Conservation (phyloP, 225 moss, liverwort and hornwort species). For the Ulota crispa region DNA sequence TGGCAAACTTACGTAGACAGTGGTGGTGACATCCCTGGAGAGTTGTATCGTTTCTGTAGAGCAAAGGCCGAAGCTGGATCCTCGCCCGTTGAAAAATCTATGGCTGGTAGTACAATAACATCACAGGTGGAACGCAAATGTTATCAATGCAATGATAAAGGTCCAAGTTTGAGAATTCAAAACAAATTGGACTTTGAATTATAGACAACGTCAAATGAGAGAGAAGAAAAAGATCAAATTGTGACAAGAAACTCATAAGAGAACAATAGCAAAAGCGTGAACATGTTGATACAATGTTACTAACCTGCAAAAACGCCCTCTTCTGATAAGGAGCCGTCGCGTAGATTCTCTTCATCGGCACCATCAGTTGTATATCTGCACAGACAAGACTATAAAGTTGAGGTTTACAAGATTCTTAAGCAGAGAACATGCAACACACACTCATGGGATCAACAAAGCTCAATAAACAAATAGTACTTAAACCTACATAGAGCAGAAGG, state of each 20-base stretch:
- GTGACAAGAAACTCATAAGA: neutral
- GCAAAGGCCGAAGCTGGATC: conserved; percentile 71
- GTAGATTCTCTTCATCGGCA: conserved; percentile 53
- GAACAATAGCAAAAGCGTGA: neutral
- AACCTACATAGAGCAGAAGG: too few relatives aligned
- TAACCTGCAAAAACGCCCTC: conserved; percentile 71
- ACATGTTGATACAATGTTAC: neutral
- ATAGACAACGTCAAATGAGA: neutral
- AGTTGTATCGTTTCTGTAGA: conserved; percentile 65
- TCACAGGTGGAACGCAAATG: neutral
- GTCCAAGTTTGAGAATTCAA: neutral
- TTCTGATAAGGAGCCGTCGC: conserved; percentile 55
- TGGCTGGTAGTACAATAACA: conserved; percentile 46
- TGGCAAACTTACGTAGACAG: conserved; percentile 53
- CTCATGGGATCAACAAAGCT: neutral
- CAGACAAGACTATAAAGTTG: neutral
- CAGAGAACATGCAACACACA: neutral
- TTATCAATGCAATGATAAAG: neutral
- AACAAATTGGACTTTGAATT: neutral
- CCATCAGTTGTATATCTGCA: conserved; percentile 83
- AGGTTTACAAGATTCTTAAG: neutral
- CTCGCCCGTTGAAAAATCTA: conserved; percentile 67
- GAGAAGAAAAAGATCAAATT: neutral
- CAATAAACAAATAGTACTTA: neutral
- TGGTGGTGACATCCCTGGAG: conserved; percentile 70